phyloP scores from a whole-genome alignment of 345 rosid species.

The Abelmoschus esculentus region DNA sequence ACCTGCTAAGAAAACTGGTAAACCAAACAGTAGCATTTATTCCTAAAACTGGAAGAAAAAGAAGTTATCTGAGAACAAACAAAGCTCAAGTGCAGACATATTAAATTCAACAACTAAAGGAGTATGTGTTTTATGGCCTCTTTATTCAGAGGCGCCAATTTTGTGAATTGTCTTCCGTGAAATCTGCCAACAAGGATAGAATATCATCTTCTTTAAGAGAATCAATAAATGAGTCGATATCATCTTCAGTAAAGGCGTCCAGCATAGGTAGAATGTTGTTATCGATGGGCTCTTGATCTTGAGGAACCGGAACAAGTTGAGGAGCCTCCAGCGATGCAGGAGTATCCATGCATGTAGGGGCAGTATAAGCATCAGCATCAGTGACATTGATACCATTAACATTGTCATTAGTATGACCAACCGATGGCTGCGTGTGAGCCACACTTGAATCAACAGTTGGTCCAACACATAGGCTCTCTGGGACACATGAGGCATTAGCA shows the following conservation, averaged over 20 bases:
- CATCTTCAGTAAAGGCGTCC: too few relatives aligned
- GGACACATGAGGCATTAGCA: neutral
- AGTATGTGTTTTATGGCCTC: neutral
- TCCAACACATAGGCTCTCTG: neutral
- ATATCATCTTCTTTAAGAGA: too few relatives aligned
- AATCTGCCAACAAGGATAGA: slow-evolving; percentile 3
- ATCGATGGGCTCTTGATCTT: neutral
- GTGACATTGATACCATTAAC: neutral
- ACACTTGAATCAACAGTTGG: neutral
- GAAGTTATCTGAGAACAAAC: too few relatives aligned
- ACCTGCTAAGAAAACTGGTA: neutral
- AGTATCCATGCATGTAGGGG: neutral
- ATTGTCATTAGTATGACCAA: neutral
- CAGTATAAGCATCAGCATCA: neutral
- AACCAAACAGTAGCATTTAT: neutral
- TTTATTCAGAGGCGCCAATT: neutral
- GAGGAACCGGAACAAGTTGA: neutral
- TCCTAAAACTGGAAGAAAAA: neutral
- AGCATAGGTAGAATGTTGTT: neutral
- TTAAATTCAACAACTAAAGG: neutral
- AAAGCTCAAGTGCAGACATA: too few relatives aligned
- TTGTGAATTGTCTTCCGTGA: slow-evolving; percentile 10
- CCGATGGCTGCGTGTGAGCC: neutral
- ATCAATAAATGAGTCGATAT: too few relatives aligned
- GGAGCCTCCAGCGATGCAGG: neutral